Conservation (phyloP, 495 filamentous ascomycete species). For the Paragyromitra xinjiangensis region DNA sequence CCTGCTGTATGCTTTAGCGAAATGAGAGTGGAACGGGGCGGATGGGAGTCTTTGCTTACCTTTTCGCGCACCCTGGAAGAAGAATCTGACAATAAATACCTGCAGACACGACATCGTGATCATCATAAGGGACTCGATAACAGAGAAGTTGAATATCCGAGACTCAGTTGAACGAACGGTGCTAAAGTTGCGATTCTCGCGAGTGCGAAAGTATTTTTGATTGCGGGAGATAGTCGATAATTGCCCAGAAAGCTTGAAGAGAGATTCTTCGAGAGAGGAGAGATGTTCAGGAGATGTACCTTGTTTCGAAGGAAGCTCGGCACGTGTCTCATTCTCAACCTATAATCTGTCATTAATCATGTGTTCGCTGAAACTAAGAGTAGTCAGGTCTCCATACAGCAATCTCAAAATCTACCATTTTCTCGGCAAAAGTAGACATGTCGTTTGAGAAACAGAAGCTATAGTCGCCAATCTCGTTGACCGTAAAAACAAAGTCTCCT, state of each 20-base stretch:
- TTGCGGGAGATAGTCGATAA: constrained; percentile 96
- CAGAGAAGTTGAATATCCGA: constrained; percentile 95
- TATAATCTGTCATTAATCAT: constrained; percentile 58
- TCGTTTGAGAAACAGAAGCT: constrained; percentile 98
- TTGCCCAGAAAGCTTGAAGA: constrained; percentile 92
- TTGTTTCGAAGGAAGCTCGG: constrained; percentile 86
- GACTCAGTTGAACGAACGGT: constrained; percentile 95
- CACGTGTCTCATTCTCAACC: constrained; percentile 90
- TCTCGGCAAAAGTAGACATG: constrained; percentile 97
- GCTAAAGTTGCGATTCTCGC: constrained; percentile 98
- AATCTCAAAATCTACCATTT: constrained; percentile 99
- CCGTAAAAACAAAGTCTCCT: constrained; percentile 98
- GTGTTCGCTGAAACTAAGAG: not conserved
- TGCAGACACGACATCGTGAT: constrained; percentile 95
- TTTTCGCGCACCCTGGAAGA: constrained; percentile 77
- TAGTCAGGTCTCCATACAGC: constrained; percentile 68
- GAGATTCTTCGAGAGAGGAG: constrained; percentile 87
- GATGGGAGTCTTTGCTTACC: constrained; percentile 52
- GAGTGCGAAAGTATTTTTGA: constrained; percentile 99
- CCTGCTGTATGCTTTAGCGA: constrained; percentile 58
- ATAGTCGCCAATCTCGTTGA: constrained; percentile 91
- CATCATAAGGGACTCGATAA: constrained; percentile 91
- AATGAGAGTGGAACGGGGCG: constrained; percentile 53
- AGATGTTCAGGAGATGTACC: constrained; percentile 93
- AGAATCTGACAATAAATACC: constrained; percentile 97